Evolutionary conservation across 805 yeast species (phyloP), one percentile per base, ranked within the genome.

Genomic region (Wickerhamiella bombiphila): DNA sequence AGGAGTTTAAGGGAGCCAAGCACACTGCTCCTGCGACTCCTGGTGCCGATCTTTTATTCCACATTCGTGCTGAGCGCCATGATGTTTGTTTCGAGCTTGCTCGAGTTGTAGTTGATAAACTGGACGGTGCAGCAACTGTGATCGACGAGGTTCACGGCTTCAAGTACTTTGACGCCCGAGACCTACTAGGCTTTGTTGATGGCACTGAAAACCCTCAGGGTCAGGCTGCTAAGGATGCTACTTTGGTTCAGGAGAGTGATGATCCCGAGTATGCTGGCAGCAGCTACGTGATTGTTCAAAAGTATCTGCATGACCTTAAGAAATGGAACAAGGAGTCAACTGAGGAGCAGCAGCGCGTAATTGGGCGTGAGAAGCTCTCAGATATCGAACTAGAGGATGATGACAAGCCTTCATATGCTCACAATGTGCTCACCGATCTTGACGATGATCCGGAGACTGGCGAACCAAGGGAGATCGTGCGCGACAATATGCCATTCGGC

Each of bases 361-460:
- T 48, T 31, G 52, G 52, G 17, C 44, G 52, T 14, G 30, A 47
- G 11, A 48, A 48, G 47, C 25, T 45, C 20, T 40, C 42, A 15
- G 48, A 48, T 29, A 32, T 45, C 19, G 45, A 42, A 41, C 42
- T 45, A 2, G 41, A 37, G 14, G 51, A 48, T 33, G 41, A 42
- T 14, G 35, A 40, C 25, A 42, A 42, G 35, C 31, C 39, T 29
- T 29, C 39, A 16, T 42, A 74, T 69, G 57, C 59, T 58, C 51
- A 47, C 37, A 38, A 51, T 32, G 43, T 46, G 18, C 56, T 72
- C 37, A 74, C 76, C 29, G 79, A 88, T 21, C 79, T 80, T 51
- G 66, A 64, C 42, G 93, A 80, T 54, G 33, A 30, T n/a, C 33
- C 33, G 11, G 76, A 68, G 42, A 36, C 39, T 18, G 75, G 55